Conservation (phyloP, 345 rosid genomes). For the Salix arbutifolia region DNA sequence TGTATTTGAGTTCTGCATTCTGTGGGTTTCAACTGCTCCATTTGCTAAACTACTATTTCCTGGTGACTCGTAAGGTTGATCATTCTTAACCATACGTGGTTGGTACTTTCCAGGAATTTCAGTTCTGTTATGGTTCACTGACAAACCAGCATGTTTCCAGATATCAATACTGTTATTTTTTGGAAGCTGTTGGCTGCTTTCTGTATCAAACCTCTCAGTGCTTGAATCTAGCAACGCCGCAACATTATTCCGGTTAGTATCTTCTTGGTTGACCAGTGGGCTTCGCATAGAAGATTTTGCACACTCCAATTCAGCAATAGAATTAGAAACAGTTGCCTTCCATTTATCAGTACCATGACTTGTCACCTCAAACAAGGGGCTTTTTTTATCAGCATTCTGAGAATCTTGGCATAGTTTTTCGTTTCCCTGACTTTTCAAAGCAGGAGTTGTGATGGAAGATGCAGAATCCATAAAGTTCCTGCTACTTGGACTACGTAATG, state of each 20-base stretch:
- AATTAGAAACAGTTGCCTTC: conserved; percentile 42
- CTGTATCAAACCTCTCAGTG: conserved; percentile 28
- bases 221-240: conserved; percentile 31
- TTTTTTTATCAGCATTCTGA: conserved; percentile 21
- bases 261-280: conserved; percentile 34
- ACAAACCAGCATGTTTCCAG: conserved; percentile 43
- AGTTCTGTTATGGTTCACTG: conserved; percentile 26
- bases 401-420: conserved; percentile 34
- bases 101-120: conserved; percentile 24
- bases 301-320: conserved; percentile 27
- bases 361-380: conserved; percentile 19
- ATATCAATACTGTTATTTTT: conserved; percentile 37
- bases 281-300: conserved; percentile 33
- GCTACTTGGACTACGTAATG: conserved; percentile 34
- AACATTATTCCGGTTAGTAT: conserved; percentile 34
- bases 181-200: conserved; percentile 35
- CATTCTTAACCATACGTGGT: conserved; percentile 31
- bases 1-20: conserved; percentile 23
- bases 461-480: conserved; percentile 42
- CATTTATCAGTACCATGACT: conserved; percentile 30
- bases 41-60: conserved; percentile 40
- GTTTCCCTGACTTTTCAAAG: conserved; percentile 27
- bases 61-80: conserved; percentile 43
- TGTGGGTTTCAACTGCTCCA: conserved; percentile 26
- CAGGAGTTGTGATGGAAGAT: conserved; percentile 15